These are phyloP conservation scores for Neurospora sp. DNA, from an alignment of 495 filamentous ascomycete genomes.

Conservation along the genomic window DNA sequence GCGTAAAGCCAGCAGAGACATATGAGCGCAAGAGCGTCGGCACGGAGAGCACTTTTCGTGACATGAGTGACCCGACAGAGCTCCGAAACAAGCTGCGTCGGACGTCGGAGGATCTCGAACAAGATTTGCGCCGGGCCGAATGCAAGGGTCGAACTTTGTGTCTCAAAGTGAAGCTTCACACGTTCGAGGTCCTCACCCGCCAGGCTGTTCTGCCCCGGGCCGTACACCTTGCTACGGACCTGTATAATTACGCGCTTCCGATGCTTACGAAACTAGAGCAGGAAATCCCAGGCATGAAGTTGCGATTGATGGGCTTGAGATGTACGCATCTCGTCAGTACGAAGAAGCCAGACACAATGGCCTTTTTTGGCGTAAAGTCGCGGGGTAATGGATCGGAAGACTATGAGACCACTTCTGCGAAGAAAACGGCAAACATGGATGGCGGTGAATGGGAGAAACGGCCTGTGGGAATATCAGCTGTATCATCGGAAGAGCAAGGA, in stretches of 20 bases:
- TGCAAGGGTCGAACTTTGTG: slow-evolving; percentile 85
- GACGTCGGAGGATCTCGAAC: slow-evolving; percentile 80
- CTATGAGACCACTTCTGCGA: slow-evolving; percentile 1
- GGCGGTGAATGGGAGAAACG: slow-evolving; percentile 44
- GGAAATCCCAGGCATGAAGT: slow-evolving; percentile 69
- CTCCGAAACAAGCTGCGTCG: slow-evolving; percentile 67
- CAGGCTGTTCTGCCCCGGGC: slow-evolving; percentile 68
- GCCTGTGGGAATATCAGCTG: neutral
- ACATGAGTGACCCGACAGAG: slow-evolving; percentile 57
- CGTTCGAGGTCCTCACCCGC: slow-evolving; percentile 80
- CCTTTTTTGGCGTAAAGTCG: slow-evolving; percentile 65
- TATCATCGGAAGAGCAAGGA: neutral
- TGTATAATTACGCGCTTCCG: slow-evolving; percentile 72
- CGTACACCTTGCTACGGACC: slow-evolving; percentile 61
- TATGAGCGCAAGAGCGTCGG: slow-evolving; percentile 91
- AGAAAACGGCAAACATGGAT: slow-evolving; percentile 14
- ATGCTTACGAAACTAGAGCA: slow-evolving; percentile 81
- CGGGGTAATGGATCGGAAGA: slow-evolving; percentile 2
- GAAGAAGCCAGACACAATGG: slow-evolving; percentile 57
- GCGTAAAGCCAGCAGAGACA: slow-evolving; percentile 75
- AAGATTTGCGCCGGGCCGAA: slow-evolving; percentile 67
- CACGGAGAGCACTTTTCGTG: slow-evolving; percentile 85
- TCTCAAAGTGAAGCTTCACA: slow-evolving; percentile 89
- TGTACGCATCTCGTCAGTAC: slow-evolving; percentile 80
- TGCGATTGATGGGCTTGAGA: slow-evolving; percentile 81